These are phyloP conservation scores for Agarophyton chilense DNA, from an alignment of 23 red algal genomes.

Conservation along the genomic window DNA sequence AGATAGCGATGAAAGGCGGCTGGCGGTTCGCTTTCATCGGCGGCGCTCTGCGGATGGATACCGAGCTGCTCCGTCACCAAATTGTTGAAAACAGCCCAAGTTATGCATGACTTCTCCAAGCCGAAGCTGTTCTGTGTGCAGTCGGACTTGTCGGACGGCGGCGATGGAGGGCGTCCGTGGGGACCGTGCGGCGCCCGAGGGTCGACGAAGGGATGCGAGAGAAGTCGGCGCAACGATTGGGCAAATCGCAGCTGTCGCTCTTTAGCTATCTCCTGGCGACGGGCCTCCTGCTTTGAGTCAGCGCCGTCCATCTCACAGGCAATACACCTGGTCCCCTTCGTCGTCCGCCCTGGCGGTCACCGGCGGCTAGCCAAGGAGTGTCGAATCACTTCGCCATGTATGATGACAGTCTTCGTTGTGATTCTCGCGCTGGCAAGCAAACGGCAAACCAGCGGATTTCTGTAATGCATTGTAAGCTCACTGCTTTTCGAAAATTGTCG, in stretches of 20 bases:
- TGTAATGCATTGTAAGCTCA: neutral
- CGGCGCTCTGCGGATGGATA: neutral
- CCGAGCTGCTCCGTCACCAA: slow-evolving; percentile 9
- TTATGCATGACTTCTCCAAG: neutral
- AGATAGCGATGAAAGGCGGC: neutral
- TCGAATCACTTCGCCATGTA: no score
- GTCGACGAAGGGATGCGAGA: slow-evolving; percentile 17
- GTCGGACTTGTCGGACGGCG: neutral
- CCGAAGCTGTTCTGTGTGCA: neutral
- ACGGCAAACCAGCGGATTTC: neutral
- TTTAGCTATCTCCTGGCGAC: neutral
- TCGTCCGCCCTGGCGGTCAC: no score
- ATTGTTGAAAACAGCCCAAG: slow-evolving; percentile 25
- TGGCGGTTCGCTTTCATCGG: neutral
- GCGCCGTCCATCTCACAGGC: neutral
- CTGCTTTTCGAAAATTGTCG: neutral
- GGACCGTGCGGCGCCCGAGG: slow-evolving; percentile 7
- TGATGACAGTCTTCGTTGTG: no score
- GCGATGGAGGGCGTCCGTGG: neutral
- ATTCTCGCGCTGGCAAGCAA: no score
- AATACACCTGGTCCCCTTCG: neutral
- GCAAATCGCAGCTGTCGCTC: neutral
- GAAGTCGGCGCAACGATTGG: neutral
- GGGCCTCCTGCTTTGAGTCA: neutral
- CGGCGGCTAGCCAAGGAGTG: neutral